Percentiles rank a stretch among this genome's conserved stretches.
Evolutionary conservation across 768 basidiomycete genomes (phyloP).

Genomic region (Kwoniella sp.): DNA sequence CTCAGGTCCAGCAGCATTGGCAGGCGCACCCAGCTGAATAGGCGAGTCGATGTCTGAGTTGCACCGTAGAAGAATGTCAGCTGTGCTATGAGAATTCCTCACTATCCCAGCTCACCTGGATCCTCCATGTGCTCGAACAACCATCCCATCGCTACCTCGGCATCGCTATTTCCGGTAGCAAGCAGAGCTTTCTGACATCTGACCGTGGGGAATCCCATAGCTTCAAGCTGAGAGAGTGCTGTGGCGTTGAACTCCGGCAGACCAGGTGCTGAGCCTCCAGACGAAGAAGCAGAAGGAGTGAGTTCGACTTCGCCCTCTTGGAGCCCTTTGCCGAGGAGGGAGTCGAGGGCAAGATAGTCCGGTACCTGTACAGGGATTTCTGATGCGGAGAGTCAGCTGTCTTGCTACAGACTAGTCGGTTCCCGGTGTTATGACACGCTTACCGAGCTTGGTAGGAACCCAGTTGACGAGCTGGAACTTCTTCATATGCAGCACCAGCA

Average conservation of each 20-base stretch:
- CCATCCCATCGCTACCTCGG: conserved; percentile 93
- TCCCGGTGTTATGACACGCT: too few relatives aligned
- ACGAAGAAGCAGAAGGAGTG: conserved; percentile 57
- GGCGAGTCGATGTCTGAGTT: conserved; percentile 81
- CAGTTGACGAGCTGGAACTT: conserved; percentile 95
- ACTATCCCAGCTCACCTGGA: conserved; percentile 63
- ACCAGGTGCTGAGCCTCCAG: conserved; percentile 46
- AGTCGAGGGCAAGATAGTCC: conserved; percentile 67
- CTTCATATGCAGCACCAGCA: conserved; percentile 84
- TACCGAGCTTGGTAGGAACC: conserved; percentile 93
- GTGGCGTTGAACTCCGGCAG: conserved; percentile 72
- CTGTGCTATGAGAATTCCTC: not conserved
- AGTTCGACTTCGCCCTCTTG: conserved; percentile 72
- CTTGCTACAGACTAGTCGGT: too few relatives aligned
- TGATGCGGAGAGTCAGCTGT: conserved; percentile 52
- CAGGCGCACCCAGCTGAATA: conserved; percentile 57
- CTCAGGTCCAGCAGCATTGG: conserved; percentile 59
- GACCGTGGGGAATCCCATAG: conserved; percentile 85
- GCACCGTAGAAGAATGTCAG: not conserved
- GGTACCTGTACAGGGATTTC: conserved; percentile 85
- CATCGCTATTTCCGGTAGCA: conserved; percentile 72
- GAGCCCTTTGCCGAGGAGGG: conserved; percentile 71
- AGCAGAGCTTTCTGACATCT: conserved; percentile 88
- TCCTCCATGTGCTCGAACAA: conserved; percentile 94
- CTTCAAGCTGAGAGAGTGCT: conserved; percentile 75